phyloP scores from a whole-genome alignment of 805 yeast genomes.

The Danielia reshetovae region DNA sequence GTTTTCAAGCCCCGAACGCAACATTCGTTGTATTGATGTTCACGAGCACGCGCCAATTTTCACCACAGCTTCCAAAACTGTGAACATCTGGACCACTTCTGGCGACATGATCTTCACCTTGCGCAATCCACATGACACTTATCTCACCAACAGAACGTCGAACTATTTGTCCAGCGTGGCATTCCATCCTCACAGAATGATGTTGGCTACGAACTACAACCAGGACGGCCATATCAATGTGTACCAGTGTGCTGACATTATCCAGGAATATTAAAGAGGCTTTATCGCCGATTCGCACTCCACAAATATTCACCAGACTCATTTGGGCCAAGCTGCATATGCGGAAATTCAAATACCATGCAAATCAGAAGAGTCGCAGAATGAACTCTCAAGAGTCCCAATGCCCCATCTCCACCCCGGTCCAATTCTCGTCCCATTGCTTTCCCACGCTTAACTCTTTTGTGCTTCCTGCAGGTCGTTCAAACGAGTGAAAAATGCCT shows the following conservation, averaged over 20 bases:
- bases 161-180: conserved; percentile 61
- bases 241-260: conserved; percentile 41
- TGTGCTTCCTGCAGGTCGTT: too few species aligned
- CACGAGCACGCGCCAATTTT: conserved; percentile 97
- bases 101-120: conserved; percentile 71
- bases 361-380: too few species aligned
- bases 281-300: too few species aligned
- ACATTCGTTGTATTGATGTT: conserved; percentile 63
- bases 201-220: conserved; percentile 78
- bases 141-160: conserved; percentile 44
- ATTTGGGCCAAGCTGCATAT: too few species aligned
- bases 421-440: too few species aligned
- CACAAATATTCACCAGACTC: too few species aligned
- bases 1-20: conserved; percentile 54
- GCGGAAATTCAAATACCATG: too few species aligned
- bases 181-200: conserved; percentile 93
- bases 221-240: conserved; percentile 72
- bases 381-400: too few species aligned
- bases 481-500: too few species aligned
- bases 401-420: too few species aligned
- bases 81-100: conserved; percentile 79
- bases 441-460: too few species aligned
- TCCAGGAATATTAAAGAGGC: conserved; percentile 29
- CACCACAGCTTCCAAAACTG: conserved; percentile 78
- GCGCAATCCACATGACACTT: conserved; percentile 43